Evolutionary conservation across 1,284 basidiomycete genomes (phyloP), one percentile per base, ranked within the genome.

Genomic region (Fomitiporia mediterranea): DNA sequence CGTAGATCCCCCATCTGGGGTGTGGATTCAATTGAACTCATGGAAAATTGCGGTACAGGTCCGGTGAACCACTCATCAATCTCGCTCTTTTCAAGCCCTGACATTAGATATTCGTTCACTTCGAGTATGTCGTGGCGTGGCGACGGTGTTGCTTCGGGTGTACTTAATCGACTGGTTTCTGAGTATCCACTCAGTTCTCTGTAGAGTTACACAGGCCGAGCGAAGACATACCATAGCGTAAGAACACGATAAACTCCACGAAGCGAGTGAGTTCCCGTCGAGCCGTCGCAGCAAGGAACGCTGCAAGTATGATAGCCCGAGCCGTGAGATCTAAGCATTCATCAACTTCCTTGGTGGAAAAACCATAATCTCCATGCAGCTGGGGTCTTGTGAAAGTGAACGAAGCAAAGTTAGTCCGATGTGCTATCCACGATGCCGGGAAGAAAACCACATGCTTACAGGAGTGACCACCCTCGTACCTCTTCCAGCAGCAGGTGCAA

Each of bases 51-150:
- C 44, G 88, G 83, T 51, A 74, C 68, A 44, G 78, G 78, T 25
- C 86, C 86, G 64, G 74, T 76, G 69, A 91, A 91, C 86, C 87
- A 91, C 61, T 76, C 77, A 72, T 91, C 88, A 69, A 91, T 80
- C 50, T 77, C 71, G 68, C 86, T 89, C 46, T 74, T 72, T 55
- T 78, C 73, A 48, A 91, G 77, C 49, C 89, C 86, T 44, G 81
- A 80, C 63, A 81, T 82, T 63, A 91, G 74, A 67, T 91, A 91
- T 61, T 83, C 81, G 67, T 87, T 87, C 50, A 88, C 89, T 74
- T 90, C 86, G 55, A 91, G 74, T 60, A 86, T 78, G 68, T 91
- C 89, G 66, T 89, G 83, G 53, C 80, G 80, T 56, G 82, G 76
- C 46, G 75, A 73, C 61, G 38, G 47, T 13, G 47, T 25, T 40